Evolutionary conservation across 2,329 filamentous ascomycete genomes (phyloP), one percentile per base, ranked within the genome.

Genomic region (Aspergillus versicolor): DNA sequence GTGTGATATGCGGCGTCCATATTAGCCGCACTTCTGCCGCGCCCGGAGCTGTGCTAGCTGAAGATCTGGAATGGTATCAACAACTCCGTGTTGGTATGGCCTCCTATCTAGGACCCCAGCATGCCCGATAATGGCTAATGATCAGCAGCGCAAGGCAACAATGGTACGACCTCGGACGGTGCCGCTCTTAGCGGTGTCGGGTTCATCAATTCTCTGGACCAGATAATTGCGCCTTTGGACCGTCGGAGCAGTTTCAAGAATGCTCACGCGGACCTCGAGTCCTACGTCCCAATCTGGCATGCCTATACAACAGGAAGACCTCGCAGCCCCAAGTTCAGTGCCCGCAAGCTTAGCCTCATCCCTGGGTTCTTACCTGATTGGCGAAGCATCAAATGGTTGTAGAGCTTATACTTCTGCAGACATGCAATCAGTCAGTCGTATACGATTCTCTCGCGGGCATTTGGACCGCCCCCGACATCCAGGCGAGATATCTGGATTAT

Each of bases 401-500:
- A 52, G 19, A 13, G 49, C 7, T 2, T 59, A 50, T 46, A 56
- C 48, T 6, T 48, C 48, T 49, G 57, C 49, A 9, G 21, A 21
- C 8, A 34, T 59, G 8, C 5, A 56, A 5, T 27, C 38, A 8
- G 44, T 56, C 27, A 56, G 32, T 15, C 13, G n/a, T 2, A 52
- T 59, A 24, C 9, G 19, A 12, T 32, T 59, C 22, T 59, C 57
- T 8, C 40, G 34, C 8, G 52, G 53, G 4, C 4, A 15, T 13
- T 13, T 12, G 7, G 37, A 40, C 8, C 48, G 57, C 30, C 57
- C 53, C 6, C 57, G 53, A 12, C 12, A 8, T 22, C 6, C 37
- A 4, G 22, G 17, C 9, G 48, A 59, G 38, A 30, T 59, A 19
- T 53, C 57, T 8, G 57, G 52, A n/a, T 17, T 59, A 13, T 59